Evolutionary conservation across 2,329 filamentous ascomycete genomes (phyloP).

Genomic region (Geoglossum cookeanum): DNA sequence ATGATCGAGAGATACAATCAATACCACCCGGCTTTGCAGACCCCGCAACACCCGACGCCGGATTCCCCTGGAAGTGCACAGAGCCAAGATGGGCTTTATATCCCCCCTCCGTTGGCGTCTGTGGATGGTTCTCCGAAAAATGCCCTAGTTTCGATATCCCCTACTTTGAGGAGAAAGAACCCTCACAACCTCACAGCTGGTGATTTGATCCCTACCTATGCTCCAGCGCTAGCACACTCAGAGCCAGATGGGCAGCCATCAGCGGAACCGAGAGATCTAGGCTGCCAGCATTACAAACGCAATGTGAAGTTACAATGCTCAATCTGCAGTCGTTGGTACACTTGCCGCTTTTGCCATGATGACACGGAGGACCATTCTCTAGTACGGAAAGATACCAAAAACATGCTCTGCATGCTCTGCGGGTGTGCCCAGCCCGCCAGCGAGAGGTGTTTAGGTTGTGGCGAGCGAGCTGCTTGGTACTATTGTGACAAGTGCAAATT

Average conservation of each 20-base stretch:
- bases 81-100: constrained; percentile 15
- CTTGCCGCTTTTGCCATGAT: constrained; percentile 89
- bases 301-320: constrained; percentile 94
- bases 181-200: constrained; percentile 26
- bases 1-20: constrained; percentile 48
- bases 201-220: constrained; percentile 50
- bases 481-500: constrained; percentile 91
- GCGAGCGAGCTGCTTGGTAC: constrained; percentile 62
- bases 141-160: background rate
- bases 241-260: constrained; percentile 21
- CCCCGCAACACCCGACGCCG: background rate
- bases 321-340: constrained; percentile 79
- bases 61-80: constrained; percentile 14
- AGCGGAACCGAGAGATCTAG: constrained; percentile 35
- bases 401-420: constrained; percentile 98
- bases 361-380: constrained; percentile 59
- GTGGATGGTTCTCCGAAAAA: background rate
- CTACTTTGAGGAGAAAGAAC: constrained; percentile 14
- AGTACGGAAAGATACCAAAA: constrained; percentile 63
- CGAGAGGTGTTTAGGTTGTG: constrained; percentile 61
- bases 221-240: constrained; percentile 22
- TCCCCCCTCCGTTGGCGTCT: constrained; percentile 16
- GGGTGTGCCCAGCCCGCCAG: constrained; percentile 64
- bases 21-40: background rate
- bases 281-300: constrained; percentile 82